Conservation (phyloP, 1,284 basidiomycete species). For the Lignosus rhinocerotis region DNA sequence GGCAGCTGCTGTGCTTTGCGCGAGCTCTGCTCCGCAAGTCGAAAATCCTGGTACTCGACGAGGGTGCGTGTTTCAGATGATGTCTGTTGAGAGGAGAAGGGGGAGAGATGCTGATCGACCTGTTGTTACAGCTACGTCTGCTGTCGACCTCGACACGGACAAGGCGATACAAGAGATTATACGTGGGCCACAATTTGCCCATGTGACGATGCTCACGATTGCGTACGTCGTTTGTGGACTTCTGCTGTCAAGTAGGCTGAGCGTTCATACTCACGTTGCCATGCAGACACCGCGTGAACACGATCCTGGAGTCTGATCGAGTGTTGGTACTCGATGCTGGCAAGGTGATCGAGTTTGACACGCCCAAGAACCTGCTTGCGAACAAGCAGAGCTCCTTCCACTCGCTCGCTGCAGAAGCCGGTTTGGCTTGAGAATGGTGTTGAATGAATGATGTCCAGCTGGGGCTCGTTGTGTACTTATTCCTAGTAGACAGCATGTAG, state of each 20-base stretch:
- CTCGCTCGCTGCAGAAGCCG: slow-evolving; percentile 59
- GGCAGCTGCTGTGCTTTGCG: slow-evolving; percentile 84
- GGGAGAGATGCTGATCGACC: background rate
- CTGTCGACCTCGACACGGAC: slow-evolving; percentile 91
- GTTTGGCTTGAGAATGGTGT: slow-evolving; percentile 34
- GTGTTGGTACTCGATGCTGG: slow-evolving; percentile 86
- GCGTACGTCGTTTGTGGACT: slow-evolving; percentile 48
- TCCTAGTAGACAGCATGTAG: background rate
- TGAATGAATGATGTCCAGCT: background rate
- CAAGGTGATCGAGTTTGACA: slow-evolving; percentile 72
- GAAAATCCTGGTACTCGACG: slow-evolving; percentile 89
- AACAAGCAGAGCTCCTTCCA: slow-evolving; percentile 56
- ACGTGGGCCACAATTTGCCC: slow-evolving; percentile 63
- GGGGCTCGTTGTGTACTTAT: background rate
- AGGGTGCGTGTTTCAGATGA: slow-evolving; percentile 49
- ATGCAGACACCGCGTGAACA: slow-evolving; percentile 82
- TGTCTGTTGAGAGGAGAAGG: background rate
- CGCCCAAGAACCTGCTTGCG: slow-evolving; percentile 62
- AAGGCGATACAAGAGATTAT: slow-evolving; percentile 83
- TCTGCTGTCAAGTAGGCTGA: background rate
- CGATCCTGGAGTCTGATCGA: slow-evolving; percentile 85
- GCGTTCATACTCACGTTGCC: slow-evolving; percentile 2
- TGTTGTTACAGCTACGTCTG: slow-evolving; percentile 60
- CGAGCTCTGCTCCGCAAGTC: slow-evolving; percentile 78
- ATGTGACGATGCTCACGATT: slow-evolving; percentile 84